A percentile compares a stretch with the other conserved stretches of the same genome.
phyloP scores from a whole-genome alignment of 441 rosid genomes.

The Syzygium malaccense region DNA sequence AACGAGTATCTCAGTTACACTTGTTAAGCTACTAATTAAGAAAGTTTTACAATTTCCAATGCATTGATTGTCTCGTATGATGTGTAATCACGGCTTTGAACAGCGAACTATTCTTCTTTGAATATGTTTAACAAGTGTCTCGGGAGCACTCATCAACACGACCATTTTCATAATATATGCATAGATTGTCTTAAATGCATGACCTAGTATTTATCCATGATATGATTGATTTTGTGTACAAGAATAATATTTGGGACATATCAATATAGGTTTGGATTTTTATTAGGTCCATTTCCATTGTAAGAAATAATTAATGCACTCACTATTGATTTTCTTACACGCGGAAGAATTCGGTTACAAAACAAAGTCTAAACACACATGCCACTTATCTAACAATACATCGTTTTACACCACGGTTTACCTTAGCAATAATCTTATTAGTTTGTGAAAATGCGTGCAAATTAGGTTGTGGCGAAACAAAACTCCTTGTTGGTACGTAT shows the following conservation, averaged over 20 bases:
- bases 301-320: not conserved
- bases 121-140: not conserved
- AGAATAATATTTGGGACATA: not conserved
- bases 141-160: not conserved
- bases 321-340: not conserved
- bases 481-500: not conserved
- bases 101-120: not conserved
- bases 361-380: not conserved
- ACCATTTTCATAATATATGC: not conserved
- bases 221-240: not conserved
- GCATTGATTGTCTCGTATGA: not conserved
- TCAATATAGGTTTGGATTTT: not conserved
- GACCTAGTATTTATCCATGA: not conserved
- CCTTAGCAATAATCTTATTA: not conserved
- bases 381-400: not conserved
- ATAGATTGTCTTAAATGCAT: not conserved
- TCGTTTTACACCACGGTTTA: not conserved
- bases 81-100: not conserved
- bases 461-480: not conserved
- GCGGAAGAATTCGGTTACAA: not conserved
- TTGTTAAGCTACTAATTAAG: not conserved
- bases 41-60: not conserved
- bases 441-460: not conserved
- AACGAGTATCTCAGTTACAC: not conserved
- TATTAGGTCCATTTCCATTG: not conserved